Percentiles rank a stretch among this genome's conserved stretches.
These are phyloP conservation scores for Lantana camara DNA, from an alignment of 257 asterid genomes.

Conservation along the genomic window DNA sequence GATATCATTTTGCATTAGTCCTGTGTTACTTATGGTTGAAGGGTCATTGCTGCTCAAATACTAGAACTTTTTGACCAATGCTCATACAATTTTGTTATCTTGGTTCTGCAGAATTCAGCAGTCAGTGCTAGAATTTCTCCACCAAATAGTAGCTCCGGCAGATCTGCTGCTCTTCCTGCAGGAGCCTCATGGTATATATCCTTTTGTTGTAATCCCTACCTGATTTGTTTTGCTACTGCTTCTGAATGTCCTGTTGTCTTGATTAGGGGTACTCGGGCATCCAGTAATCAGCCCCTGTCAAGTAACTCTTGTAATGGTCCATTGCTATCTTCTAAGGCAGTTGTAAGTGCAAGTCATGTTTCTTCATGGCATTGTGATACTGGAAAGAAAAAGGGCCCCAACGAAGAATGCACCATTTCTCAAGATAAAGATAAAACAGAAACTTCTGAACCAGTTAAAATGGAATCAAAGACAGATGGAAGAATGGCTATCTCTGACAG, in stretches of 20 bases:
- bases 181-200: conserved; percentile 84
- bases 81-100: conserved; percentile 14
- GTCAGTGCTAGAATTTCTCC: conserved; percentile 39
- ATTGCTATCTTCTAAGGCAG: conserved; percentile 47
- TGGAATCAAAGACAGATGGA: conserved; percentile 38
- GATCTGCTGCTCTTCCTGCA: conserved; percentile 89
- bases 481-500: conserved; percentile 32
- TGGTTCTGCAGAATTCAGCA: conserved; percentile 41
- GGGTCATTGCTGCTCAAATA: conserved; percentile 3
- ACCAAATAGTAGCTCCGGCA: conserved; percentile 88
- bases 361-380: conserved; percentile 43
- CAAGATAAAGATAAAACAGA: conserved; percentile 40
- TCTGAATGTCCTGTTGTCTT: conserved; percentile 29
- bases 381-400: conserved; percentile 47
- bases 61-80: background rate
- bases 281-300: conserved; percentile 46
- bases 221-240: conserved; percentile 15
- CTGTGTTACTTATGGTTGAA: conserved; percentile 14
- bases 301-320: conserved; percentile 46
- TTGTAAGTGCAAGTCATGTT: conserved; percentile 50
- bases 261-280: conserved; percentile 80
- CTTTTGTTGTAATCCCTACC: conserved; percentile 13
- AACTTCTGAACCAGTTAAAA: conserved; percentile 36
- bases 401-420: conserved; percentile 39
- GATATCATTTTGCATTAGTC: conserved; percentile 5